Evolutionary conservation across 768 basidiomycete species (phyloP).

Genomic region (Coprinopsis cinerea): DNA sequence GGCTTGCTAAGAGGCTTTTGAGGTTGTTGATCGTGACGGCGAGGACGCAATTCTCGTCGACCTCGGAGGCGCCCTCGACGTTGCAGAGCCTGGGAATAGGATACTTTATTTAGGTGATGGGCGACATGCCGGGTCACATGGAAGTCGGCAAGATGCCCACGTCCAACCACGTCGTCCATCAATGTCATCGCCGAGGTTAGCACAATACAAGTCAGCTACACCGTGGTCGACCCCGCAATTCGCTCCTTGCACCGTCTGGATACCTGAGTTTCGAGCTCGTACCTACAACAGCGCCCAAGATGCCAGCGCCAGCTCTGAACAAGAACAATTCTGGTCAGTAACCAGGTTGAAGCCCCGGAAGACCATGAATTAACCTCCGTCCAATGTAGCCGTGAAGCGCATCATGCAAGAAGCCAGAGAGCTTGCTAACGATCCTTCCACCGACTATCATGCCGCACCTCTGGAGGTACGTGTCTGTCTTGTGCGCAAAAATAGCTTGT

Average conservation of each 20-base stretch:
- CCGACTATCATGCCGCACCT: constrained; percentile 83
- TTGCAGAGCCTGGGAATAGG: neutral
- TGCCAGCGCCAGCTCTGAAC: constrained; percentile 49
- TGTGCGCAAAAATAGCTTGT: constrained; percentile 9
- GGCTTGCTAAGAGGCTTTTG: neutral
- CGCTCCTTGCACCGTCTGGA: too few species aligned
- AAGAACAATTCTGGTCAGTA: constrained; percentile 83
- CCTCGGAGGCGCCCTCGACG: too few species aligned
- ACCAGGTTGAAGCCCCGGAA: neutral
- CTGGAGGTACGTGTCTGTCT: constrained; percentile 48
- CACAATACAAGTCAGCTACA: neutral
- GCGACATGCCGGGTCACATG: constrained; percentile 2
- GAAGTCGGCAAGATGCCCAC: constrained; percentile 1
- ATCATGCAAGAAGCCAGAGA: constrained; percentile 96
- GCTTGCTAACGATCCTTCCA: constrained; percentile 75
- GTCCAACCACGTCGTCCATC: constrained; percentile 6
- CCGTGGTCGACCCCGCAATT: neutral
- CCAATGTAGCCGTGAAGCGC: constrained; percentile 74
- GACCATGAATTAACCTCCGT: neutral
- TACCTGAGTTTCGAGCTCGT: too few species aligned
- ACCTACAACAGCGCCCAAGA: constrained; percentile 10
- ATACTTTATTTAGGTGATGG: neutral
- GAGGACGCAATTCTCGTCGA: too few species aligned
- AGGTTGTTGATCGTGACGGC: neutral
- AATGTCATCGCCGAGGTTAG: neutral